phyloP scores from a whole-genome alignment of 2,329 filamentous ascomycete genomes.

The Penicillium sp. region DNA sequence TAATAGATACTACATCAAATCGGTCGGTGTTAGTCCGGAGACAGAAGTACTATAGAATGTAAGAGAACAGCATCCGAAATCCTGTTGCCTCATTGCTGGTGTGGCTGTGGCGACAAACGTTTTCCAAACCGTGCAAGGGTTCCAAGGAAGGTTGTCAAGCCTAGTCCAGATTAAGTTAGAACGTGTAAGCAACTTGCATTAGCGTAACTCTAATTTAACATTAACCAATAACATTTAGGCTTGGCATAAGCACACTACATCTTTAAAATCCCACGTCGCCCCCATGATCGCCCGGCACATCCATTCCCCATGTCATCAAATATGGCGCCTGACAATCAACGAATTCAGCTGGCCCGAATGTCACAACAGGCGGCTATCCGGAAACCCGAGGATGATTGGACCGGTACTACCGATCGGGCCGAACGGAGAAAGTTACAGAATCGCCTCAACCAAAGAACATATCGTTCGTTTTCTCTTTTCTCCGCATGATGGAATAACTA shows the following conservation, averaged over 20 bases:
- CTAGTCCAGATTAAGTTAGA: not conserved
- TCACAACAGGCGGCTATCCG: slow-evolving; percentile 14
- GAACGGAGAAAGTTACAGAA: slow-evolving; percentile 18
- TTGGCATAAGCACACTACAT: not conserved
- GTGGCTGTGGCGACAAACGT: not conserved
- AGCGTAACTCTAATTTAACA: not conserved
- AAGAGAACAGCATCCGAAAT: not conserved
- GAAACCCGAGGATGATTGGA: slow-evolving; percentile 15
- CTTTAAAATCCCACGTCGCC: not conserved
- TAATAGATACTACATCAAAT: no score
- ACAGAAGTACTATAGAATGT: not conserved
- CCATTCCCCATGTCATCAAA: not conserved
- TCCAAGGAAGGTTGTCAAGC: not conserved
- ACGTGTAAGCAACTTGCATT: slow-evolving; percentile 1
- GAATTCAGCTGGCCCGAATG: slow-evolving; percentile 9
- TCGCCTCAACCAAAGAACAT: slow-evolving; percentile 17
- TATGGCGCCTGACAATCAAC: not conserved
- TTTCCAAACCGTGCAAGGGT: not conserved
- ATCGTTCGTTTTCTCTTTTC: slow-evolving; percentile 6
- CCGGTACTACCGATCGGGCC: slow-evolving; percentile 1
- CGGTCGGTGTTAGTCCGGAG: not conserved
- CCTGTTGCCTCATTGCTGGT: not conserved
- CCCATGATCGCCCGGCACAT: not conserved
- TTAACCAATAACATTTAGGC: not conserved
- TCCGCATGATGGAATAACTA: not conserved